Percentiles rank a stretch among this genome's conserved stretches.
These are phyloP conservation scores for Crithidia mellificae DNA, from an alignment of 208 protist genomes.

Conservation along the genomic window DNA sequence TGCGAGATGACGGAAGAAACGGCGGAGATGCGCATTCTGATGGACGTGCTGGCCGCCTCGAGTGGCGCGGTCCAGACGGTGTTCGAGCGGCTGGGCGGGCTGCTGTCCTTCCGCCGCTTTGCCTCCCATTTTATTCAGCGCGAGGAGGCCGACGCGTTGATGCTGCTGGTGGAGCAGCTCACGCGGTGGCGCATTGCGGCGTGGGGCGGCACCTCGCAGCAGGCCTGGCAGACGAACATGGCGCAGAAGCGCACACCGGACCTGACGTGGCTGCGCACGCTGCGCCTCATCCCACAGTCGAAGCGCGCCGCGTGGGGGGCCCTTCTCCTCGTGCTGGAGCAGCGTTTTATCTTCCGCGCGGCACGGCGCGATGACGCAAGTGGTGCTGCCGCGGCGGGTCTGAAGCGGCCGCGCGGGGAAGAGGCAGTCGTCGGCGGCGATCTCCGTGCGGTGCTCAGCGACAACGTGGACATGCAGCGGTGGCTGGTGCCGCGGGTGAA, in stretches of 20 bases:
- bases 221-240: constrained; percentile 70
- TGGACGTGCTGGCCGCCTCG: constrained; percentile 58
- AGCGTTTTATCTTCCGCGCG: constrained; percentile 61
- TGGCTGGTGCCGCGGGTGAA: constrained; percentile 60
- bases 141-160: constrained; percentile 39
- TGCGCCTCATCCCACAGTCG: constrained; percentile 47
- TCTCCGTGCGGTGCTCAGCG: constrained; percentile 36
- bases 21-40: constrained; percentile 62
- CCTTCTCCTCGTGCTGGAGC: constrained; percentile 63
- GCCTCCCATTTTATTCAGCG: constrained; percentile 43
- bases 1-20: constrained; percentile 65
- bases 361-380: constrained; percentile 31
- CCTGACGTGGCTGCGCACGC: constrained; percentile 63
- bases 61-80: constrained; percentile 58
- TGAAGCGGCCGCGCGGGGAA: constrained; percentile 45
- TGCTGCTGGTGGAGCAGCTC: constrained; percentile 63
- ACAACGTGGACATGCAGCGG: constrained; percentile 55
- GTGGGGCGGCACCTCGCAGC: constrained; percentile 64
- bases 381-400: constrained; percentile 1
- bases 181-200: constrained; percentile 46
- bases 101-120: constrained; percentile 65
- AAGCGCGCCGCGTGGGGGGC: constrained; percentile 56
- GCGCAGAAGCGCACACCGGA: constrained; percentile 42
- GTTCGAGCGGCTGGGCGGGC: constrained; percentile 69
- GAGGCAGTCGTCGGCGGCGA: constrained; percentile 4